Base-by-base conservation (phyloP, 345 rosid species). In the Alliaria petiolata region DNA sequence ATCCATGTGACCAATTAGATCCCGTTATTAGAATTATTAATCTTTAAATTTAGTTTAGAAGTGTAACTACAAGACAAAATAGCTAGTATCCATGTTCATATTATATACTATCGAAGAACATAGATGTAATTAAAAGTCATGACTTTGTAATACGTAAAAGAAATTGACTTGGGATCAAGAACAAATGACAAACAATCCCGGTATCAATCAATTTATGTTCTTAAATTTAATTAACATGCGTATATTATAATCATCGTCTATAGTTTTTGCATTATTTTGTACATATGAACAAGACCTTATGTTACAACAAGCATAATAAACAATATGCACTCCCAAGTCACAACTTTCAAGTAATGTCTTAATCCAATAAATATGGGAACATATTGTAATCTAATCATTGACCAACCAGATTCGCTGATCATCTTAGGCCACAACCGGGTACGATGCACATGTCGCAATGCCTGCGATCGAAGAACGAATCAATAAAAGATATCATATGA, bases 361-460 rank as follows among this genome's bases (percentile, higher is more conserved):
- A 40, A 68, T 44, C 64, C 58, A 39, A 60, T 54, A 68, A 25
- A 54, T 54, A 69, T 54, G 59, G 2, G 8, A 67, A 42, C 56
- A 8, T 42, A 30, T 25, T 35, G 42, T 49, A 44, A 43, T 12
- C 26, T 50, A 31, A 40, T 51, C 36, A 33, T 59, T 34, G 68
- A 60, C 12, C 63, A 62, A 61, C 56, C 49, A 75, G 44, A 58
- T 22, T 59, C 5, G 11, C 69, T 50, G 50, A 44, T 26, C 49
- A 54, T 38, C 70, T 76, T 77, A 89, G 12, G 90, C 92, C 39
- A 92, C 89, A 62, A 86, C 31, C 0, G 98, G 96, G 80, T 88
- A 89, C 12, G 97, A 91, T 65, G 99, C 96, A 63, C 99, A 95
- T 45, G 97, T 89, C 28, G 98, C 91, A 55, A 93, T 51, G 71